Evolutionary conservation across 2,329 filamentous ascomycete species (phyloP).

Genomic region (Epichloe gansuensis): DNA sequence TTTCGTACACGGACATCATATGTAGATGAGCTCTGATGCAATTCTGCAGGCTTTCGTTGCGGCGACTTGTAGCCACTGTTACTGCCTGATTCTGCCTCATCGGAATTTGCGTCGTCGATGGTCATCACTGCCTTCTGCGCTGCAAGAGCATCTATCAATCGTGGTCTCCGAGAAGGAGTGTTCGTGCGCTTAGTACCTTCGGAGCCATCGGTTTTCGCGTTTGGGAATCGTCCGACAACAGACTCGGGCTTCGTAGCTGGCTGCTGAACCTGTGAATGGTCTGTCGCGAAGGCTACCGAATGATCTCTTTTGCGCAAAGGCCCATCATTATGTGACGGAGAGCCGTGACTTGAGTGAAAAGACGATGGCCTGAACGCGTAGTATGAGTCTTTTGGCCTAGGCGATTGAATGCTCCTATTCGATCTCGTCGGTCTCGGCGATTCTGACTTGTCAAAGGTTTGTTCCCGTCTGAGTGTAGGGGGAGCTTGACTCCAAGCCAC

Average conservation of each 20-base stretch:
- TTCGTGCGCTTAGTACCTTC: neutral
- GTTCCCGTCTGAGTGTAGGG: neutral
- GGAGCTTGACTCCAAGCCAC: neutral
- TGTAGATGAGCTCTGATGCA: constrained; percentile 1
- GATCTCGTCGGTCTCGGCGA: neutral
- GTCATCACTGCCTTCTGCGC: constrained; percentile 3
- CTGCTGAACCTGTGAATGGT: neutral
- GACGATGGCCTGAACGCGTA: neutral
- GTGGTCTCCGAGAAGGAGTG: constrained; percentile 5
- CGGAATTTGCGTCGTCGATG: neutral
- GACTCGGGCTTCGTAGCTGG: neutral
- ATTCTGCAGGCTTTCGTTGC: neutral
- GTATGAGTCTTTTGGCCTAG: neutral
- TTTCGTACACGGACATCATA: constrained; percentile 12
- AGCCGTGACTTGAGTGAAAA: neutral
- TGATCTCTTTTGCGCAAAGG: constrained; percentile 4
- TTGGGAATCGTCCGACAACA: neutral
- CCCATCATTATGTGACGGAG: neutral
- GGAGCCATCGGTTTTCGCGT: neutral
- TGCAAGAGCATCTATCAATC: constrained; percentile 10
- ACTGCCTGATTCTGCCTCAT: constrained; percentile 2
- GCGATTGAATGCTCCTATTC: neutral
- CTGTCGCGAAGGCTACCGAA: constrained; percentile 1
- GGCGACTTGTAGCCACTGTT: neutral
- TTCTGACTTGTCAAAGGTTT: neutral